These are phyloP conservation scores for Solanum pinnatisectum DNA, from an alignment of 257 asterid genomes.

Conservation along the genomic window DNA sequence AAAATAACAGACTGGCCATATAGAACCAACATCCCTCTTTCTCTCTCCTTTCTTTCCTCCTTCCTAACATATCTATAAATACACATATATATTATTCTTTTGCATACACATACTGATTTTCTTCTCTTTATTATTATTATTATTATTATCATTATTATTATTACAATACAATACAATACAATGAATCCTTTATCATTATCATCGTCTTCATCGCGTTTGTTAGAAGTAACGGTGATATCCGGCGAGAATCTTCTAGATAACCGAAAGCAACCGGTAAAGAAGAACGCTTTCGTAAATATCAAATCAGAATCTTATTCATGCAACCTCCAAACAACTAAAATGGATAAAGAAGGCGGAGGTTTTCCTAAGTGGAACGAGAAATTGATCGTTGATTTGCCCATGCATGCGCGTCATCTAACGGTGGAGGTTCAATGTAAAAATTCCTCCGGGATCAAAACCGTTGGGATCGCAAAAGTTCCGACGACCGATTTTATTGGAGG, in stretches of 20 bases:
- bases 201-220: neutral
- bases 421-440: slow-evolving; percentile 48
- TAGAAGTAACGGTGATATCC: slow-evolving; percentile 64
- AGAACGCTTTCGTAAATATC: slow-evolving; percentile 35
- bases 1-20: neutral
- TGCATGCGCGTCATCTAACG: slow-evolving; percentile 29
- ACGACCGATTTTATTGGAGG: slow-evolving; percentile 65
- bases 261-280: slow-evolving; percentile 24
- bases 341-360: slow-evolving; percentile 42
- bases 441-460: slow-evolving; percentile 8
- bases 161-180: neutral
- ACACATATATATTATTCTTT: neutral
- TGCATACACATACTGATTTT: neutral
- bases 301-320: slow-evolving; percentile 18
- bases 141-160: neutral
- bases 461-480: slow-evolving; percentile 54
- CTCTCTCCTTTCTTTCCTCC: slow-evolving; percentile 17
- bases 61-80: slow-evolving; percentile 9
- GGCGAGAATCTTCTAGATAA: slow-evolving; percentile 39
- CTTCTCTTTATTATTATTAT: neutral
- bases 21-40: slow-evolving; percentile 30
- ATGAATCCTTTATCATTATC: neutral
- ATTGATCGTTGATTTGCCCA: slow-evolving; percentile 41
- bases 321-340: slow-evolving; percentile 20
- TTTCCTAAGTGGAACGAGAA: slow-evolving; percentile 63